phyloP scores from a whole-genome alignment of 169 alveolate species.

The Eimeria acervulina region DNA sequence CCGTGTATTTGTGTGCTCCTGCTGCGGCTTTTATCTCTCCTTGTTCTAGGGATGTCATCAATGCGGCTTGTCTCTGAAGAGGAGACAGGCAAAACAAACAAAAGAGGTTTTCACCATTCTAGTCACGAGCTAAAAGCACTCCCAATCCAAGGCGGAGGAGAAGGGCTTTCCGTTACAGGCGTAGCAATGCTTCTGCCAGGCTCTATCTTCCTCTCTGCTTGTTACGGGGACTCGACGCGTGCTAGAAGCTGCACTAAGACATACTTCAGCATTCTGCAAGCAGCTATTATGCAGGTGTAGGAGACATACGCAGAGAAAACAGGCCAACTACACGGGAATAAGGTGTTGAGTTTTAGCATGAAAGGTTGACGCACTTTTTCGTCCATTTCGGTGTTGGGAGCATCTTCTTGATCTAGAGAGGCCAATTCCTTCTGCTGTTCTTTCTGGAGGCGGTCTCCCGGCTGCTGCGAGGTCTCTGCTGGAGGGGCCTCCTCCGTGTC shows the following conservation, averaged over 20 bases:
- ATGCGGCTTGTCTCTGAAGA: constrained; percentile 64
- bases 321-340: background rate
- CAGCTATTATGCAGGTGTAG: background rate
- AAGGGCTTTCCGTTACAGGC: background rate
- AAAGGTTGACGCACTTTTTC: background rate
- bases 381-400: constrained; percentile 69
- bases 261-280: background rate
- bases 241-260: background rate
- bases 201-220: background rate
- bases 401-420: constrained; percentile 58
- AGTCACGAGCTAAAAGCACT: background rate
- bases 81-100: background rate
- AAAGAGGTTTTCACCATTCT: background rate
- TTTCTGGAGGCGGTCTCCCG: constrained; percentile 70
- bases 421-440: constrained; percentile 72
- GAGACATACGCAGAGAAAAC: too few species aligned
- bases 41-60: constrained; percentile 64
- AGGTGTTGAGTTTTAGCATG: too few species aligned
- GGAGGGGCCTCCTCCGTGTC: constrained; percentile 29
- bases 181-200: background rate
- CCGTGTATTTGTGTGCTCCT: constrained; percentile 19
- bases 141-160: background rate
- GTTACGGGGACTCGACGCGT: background rate
- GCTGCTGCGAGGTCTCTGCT: constrained; percentile 28
- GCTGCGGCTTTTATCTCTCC: constrained; percentile 42